Conservation (phyloP, 164 flowering plant species). For the Saururus chinensis region DNA sequence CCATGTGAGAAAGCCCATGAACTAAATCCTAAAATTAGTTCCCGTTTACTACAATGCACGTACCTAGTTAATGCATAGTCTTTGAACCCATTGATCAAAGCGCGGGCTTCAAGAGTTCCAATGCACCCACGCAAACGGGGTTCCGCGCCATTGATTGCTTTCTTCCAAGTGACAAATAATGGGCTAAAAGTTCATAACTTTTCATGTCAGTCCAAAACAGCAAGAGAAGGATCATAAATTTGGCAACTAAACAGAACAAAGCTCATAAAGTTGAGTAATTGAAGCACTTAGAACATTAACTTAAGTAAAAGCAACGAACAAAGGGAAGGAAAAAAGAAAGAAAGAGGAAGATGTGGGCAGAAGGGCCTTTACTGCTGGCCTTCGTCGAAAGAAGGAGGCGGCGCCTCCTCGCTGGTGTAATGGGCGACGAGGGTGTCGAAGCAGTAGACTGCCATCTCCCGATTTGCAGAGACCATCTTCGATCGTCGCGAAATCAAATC, state of each 20-base stretch:
- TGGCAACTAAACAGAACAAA: neutral
- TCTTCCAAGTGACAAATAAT: conserved; percentile 98
- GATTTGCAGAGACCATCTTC: conserved; percentile 86
- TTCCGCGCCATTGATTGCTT: conserved; percentile 78
- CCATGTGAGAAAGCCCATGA: no score
- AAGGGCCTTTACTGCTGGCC: conserved; percentile 50
- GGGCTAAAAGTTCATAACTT: conserved; percentile 42
- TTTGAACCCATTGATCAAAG: conserved; percentile 69
- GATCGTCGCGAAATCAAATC: neutral
- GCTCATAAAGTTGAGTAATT: neutral
- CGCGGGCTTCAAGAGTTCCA: conserved; percentile 89
- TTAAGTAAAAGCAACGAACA: no score
- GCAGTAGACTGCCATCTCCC: conserved; percentile 89
- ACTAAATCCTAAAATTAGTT: no score
- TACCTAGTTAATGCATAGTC: conserved; percentile 97
- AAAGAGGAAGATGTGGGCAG: neutral
- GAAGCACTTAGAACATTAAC: no score
- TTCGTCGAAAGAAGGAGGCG: conserved; percentile 81
- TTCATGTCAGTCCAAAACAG: neutral
- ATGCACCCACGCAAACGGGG: conserved; percentile 98
- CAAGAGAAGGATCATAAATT: neutral
- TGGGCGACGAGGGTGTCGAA: conserved; percentile 91
- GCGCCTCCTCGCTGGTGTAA: conserved; percentile 63
- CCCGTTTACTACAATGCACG: neutral
- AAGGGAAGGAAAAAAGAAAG: neutral